phyloP scores from a whole-genome alignment of 2,329 filamentous ascomycete genomes.

The Fusarium ambrosium region DNA sequence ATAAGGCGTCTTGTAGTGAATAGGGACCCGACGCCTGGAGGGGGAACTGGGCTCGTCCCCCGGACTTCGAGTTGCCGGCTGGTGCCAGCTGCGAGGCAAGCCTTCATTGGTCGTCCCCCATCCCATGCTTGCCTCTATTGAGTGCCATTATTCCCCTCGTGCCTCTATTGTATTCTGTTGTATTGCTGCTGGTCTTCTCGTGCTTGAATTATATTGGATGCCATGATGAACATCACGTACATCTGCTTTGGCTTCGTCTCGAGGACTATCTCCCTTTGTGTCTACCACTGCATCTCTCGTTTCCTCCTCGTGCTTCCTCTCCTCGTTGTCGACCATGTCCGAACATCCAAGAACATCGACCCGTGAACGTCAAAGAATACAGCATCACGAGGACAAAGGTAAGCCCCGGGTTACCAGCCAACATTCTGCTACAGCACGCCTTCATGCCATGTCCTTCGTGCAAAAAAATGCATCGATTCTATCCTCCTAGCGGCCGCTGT shows the following conservation, averaged over 20 bases:
- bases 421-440: slow-evolving; percentile 9
- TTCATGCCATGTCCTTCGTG: not conserved
- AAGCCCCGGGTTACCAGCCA: slow-evolving; percentile 22
- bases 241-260: not conserved
- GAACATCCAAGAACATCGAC: slow-evolving; percentile 2
- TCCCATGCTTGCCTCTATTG: not conserved
- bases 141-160: not conserved
- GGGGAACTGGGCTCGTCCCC: not conserved
- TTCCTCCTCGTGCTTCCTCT: slow-evolving; percentile 8
- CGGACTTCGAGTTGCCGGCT: not conserved
- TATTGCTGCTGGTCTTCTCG: not conserved
- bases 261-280: slow-evolving; percentile 4
- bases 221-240: not conserved
- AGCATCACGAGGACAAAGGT: slow-evolving; percentile 10
- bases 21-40: not conserved
- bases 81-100: slow-evolving; percentile 7
- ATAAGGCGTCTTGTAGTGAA: not conserved
- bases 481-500: not conserved
- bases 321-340: not conserved
- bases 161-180: not conserved
- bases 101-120: not conserved
- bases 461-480: slow-evolving; percentile 2
- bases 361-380: not conserved
- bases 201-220: not conserved
- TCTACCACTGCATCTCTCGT: slow-evolving; percentile 12